Percentiles rank a stretch among this genome's conserved stretches.
Evolutionary conservation across 495 filamentous ascomycete genomes (phyloP).

Genomic region (Chaetomium tenue): DNA sequence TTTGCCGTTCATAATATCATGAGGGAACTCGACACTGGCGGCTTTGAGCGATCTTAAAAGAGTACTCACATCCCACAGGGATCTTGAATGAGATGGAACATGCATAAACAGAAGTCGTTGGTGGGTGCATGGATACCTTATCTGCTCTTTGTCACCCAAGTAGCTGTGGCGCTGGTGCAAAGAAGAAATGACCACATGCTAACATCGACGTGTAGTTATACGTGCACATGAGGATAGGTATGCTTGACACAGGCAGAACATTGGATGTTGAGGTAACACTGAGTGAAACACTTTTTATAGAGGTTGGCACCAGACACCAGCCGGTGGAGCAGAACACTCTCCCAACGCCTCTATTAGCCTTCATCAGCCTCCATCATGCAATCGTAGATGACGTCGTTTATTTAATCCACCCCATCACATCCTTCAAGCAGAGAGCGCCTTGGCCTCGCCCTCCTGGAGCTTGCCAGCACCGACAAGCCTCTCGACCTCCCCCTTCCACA

Average conservation of each 20-base stretch:
- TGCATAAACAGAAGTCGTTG: neutral
- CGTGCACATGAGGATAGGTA: no score
- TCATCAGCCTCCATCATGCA: conserved; percentile 9
- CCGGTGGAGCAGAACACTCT: neutral
- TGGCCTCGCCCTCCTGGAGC: conserved; percentile 72
- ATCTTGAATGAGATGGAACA: neutral
- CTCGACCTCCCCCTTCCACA: conserved; percentile 68
- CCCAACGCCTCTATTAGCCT: conserved; percentile 16
- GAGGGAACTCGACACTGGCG: neutral
- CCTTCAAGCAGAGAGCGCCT: conserved; percentile 36
- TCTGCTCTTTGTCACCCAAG: no score
- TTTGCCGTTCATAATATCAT: neutral
- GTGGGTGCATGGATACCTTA: no score
- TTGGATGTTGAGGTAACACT: no score
- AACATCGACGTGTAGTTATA: no score
- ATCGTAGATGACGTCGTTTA: conserved; percentile 5
- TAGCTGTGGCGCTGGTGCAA: no score
- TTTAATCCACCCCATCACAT: conserved; percentile 2
- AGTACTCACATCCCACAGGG: neutral
- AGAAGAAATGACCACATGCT: no score
- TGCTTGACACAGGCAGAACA: no score
- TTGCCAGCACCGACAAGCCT: conserved; percentile 73
- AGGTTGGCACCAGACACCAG: neutral
- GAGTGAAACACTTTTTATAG: neutral
- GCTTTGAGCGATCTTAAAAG: neutral